phyloP scores from a whole-genome alignment of 2,329 filamentous ascomycete genomes.

The Pseudogymnoascus pannorum region DNA sequence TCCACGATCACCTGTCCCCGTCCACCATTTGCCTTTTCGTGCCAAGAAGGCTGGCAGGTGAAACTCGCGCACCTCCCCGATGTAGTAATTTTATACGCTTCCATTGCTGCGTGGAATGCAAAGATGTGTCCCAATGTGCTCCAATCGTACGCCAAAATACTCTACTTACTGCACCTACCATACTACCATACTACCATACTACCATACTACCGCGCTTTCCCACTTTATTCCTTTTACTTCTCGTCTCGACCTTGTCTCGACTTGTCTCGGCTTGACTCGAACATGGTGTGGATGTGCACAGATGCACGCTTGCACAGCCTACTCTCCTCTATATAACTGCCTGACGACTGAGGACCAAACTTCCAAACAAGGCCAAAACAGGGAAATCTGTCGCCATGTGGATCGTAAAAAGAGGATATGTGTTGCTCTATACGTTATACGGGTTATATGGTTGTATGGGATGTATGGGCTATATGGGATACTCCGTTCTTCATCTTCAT shows the following conservation, averaged over 20 bases:
- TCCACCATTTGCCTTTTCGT: not conserved
- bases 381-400: not conserved
- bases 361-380: not conserved
- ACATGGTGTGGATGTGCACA: not conserved
- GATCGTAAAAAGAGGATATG: not conserved
- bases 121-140: not conserved
- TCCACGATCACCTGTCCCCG: constrained; percentile 2
- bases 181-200: not conserved
- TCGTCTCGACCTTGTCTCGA: constrained; percentile 2
- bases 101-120: too few relatives aligned
- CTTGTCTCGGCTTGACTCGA: constrained; percentile 3
- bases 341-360: not conserved
- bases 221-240: constrained; percentile 6
- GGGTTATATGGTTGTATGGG: not conserved
- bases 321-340: not conserved
- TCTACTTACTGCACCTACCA: not conserved
- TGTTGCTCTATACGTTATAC: not conserved
- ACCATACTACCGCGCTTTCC: not conserved
- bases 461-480: not conserved
- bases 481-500: not conserved
- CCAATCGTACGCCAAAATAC: not conserved
- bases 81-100: not conserved
- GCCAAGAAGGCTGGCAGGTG: constrained; percentile 5
- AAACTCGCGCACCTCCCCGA: constrained; percentile 4
- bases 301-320: not conserved